Conservation (phyloP, 2,329 filamentous ascomycete genomes). For the Capronia americana region DNA sequence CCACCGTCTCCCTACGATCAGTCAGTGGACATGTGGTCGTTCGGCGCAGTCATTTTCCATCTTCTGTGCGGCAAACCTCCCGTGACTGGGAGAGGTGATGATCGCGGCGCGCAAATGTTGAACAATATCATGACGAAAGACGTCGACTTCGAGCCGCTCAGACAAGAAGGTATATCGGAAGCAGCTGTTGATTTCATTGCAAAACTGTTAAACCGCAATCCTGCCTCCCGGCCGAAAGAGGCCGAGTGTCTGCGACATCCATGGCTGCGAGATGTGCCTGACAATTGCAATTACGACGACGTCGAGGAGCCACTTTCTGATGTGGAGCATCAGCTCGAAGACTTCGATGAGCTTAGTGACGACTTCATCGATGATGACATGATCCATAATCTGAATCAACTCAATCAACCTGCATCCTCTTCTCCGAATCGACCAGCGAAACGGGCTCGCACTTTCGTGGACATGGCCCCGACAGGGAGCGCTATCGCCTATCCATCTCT, state of each 20-base stretch:
- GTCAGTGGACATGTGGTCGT: constrained; percentile 94
- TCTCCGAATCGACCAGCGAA: constrained; percentile 44
- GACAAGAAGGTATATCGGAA: constrained; percentile 64
- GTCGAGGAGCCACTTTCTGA: constrained; percentile 56
- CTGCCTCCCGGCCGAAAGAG: constrained; percentile 76
- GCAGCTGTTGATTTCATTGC: constrained; percentile 75
- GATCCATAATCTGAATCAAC: constrained; percentile 33
- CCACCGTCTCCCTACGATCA: constrained; percentile 74
- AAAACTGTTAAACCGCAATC: constrained; percentile 81
- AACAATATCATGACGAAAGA: constrained; percentile 79
- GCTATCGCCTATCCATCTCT: constrained; percentile 53
- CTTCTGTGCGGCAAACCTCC: constrained; percentile 80
- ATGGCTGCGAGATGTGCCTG: constrained; percentile 70
- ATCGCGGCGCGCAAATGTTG: constrained; percentile 78
- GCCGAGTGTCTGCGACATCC: constrained; percentile 71
- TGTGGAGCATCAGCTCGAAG: constrained; percentile 45
- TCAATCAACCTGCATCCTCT: constrained; percentile 35
- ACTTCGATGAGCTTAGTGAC: constrained; percentile 45
- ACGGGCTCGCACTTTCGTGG: constrained; percentile 36
- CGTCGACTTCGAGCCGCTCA: constrained; percentile 70
- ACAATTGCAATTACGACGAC: constrained; percentile 65
- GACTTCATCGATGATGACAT: constrained; percentile 39
- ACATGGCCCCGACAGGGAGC: constrained; percentile 33
- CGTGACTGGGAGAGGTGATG: constrained; percentile 77
- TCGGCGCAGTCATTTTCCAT: constrained; percentile 90